Conservation (phyloP, 176 grass and related monocot species). For the Oryza nivara region DNA sequence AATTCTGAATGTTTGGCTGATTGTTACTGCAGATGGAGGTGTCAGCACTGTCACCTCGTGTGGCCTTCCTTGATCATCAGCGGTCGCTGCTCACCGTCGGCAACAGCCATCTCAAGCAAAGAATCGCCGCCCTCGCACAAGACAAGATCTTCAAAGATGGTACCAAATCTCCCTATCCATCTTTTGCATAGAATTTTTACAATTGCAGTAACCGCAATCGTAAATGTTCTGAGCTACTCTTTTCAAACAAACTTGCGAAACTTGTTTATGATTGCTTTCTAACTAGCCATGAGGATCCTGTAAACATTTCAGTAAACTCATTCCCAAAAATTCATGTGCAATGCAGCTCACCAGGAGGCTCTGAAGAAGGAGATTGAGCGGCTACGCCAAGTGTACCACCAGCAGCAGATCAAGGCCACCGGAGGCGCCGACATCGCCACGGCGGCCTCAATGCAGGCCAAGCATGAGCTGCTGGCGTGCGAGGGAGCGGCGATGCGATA, state of each 20-base stretch:
- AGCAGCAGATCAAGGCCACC: conserved; percentile 79
- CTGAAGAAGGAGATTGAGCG: conserved; percentile 85
- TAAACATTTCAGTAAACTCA: neutral
- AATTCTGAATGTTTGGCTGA: conserved; percentile 17
- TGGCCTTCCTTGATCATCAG: conserved; percentile 97
- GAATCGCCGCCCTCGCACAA: conserved; percentile 87
- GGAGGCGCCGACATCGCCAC: conserved; percentile 45
- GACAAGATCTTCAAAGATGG: conserved; percentile 99
- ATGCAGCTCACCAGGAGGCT: conserved; percentile 90
- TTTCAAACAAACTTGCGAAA: neutral
- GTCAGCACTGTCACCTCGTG: conserved; percentile 80
- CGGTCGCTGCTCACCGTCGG: conserved; percentile 82
- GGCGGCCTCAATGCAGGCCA: conserved; percentile 55
- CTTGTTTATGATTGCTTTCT: neutral
- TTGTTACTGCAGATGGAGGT: conserved; percentile 70
- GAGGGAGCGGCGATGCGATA: conserved; percentile 60
- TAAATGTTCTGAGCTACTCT: neutral
- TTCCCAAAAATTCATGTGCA: neutral
- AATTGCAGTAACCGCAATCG: neutral
- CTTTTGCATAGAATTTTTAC: neutral
- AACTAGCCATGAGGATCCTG: neutral
- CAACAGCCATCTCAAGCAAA: conserved; percentile 97
- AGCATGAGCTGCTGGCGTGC: conserved; percentile 50
- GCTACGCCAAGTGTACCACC: conserved; percentile 75
- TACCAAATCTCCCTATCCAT: conserved; percentile 24